Percentiles rank a stretch among this genome's conserved stretches.
phyloP scores from a whole-genome alignment of 495 filamentous ascomycete species.

The Penicillium tannophilum region DNA sequence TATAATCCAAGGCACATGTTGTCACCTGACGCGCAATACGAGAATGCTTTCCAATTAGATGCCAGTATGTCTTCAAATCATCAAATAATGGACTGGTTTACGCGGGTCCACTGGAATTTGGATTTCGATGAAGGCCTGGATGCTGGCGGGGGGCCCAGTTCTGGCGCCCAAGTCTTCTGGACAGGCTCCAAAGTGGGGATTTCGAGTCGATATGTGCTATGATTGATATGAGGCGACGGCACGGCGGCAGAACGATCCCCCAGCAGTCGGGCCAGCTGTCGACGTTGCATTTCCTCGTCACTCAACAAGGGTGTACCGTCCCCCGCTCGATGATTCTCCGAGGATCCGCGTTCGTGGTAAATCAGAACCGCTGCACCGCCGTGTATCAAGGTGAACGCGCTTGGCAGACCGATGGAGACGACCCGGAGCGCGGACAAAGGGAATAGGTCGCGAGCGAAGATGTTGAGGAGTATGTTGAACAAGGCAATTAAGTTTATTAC shows the following conservation, averaged over 20 bases:
- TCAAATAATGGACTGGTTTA: constrained; percentile 4
- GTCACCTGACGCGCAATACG: background rate
- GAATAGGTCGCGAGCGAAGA: constrained; percentile 29
- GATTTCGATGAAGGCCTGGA: background rate
- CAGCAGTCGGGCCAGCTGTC: constrained; percentile 37
- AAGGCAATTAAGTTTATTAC: constrained; percentile 33
- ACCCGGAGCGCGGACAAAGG: constrained; percentile 28
- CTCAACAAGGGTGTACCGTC: constrained; percentile 30
- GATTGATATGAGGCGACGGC: constrained; percentile 23
- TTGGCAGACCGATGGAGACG: constrained; percentile 28
- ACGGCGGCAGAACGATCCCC: constrained; percentile 24
- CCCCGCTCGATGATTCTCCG: constrained; percentile 8
- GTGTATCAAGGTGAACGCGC: constrained; percentile 29
- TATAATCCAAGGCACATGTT: background rate
- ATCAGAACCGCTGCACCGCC: constrained; percentile 30
- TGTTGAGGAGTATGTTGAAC: constrained; percentile 37
- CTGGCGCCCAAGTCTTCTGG: constrained; percentile 13
- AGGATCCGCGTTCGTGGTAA: constrained; percentile 22
- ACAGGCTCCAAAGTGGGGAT: constrained; percentile 20
- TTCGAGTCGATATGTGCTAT: constrained; percentile 40
- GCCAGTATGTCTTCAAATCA: background rate
- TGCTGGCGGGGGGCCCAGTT: background rate
- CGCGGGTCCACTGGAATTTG: background rate
- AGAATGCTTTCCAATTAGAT: background rate
- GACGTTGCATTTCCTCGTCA: constrained; percentile 43